phyloP scores from a whole-genome alignment of 2,329 filamentous ascomycete genomes.

The Venturia asperata region DNA sequence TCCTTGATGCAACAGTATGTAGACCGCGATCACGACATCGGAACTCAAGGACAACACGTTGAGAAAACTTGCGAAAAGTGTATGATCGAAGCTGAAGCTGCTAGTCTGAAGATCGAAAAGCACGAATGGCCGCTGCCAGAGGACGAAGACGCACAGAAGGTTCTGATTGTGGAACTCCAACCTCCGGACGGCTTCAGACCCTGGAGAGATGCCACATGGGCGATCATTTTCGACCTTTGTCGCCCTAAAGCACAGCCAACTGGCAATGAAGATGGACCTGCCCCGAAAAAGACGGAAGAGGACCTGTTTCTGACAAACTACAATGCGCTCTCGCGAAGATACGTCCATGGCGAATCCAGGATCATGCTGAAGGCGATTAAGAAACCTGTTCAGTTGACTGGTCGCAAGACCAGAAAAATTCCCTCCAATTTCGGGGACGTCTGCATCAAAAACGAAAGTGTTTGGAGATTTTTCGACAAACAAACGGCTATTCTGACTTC shows the following conservation, averaged over 20 bases:
- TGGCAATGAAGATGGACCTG: neutral
- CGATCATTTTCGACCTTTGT: neutral
- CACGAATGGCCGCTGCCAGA: neutral
- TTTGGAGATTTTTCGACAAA: neutral
- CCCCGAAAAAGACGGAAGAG: neutral
- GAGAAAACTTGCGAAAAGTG: neutral
- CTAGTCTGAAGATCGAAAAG: neutral
- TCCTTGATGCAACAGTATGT: neutral
- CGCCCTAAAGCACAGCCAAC: neutral
- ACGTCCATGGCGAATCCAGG: neutral
- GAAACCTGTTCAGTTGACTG: neutral
- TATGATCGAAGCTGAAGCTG: neutral
- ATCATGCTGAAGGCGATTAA: neutral
- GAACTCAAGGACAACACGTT: neutral
- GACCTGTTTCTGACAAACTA: neutral
- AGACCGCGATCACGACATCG: neutral
- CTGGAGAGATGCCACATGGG: neutral
- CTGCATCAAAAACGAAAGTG: neutral
- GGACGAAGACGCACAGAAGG: neutral
- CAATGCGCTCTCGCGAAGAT: neutral
- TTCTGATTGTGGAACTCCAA: neutral
- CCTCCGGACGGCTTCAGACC: neutral
- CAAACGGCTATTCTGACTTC: neutral
- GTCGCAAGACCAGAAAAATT: conserved; percentile 23
- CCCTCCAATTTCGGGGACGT: neutral